Evolutionary conservation across 768 basidiomycete species (phyloP).

Genomic region (Auriculariales sp.): DNA sequence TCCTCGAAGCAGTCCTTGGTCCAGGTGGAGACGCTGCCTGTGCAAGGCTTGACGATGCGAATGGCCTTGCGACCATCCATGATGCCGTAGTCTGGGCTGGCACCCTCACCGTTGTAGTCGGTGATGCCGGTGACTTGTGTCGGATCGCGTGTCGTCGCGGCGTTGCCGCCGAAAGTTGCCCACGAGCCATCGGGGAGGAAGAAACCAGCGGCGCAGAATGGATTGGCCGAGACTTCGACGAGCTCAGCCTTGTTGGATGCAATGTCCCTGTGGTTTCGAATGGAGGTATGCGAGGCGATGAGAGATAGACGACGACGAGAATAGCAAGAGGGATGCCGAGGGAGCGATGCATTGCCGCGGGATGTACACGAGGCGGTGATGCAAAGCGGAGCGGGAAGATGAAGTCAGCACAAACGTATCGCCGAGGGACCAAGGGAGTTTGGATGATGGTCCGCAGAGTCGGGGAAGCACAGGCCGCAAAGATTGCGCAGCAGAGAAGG

Average conservation of each 20-base stretch:
- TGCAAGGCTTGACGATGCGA: slow-evolving; percentile 71
- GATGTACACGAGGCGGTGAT: too few species aligned
- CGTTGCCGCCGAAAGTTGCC: slow-evolving; percentile 64
- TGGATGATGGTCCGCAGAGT: background rate
- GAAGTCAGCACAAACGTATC: too few species aligned
- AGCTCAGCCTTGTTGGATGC: slow-evolving; percentile 37
- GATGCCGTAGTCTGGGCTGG: slow-evolving; percentile 58
- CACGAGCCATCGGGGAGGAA: slow-evolving; percentile 70
- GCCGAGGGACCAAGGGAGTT: too few species aligned
- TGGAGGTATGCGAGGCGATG: too few species aligned
- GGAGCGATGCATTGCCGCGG: too few species aligned
- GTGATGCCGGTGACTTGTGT: slow-evolving; percentile 36
- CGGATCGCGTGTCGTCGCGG: slow-evolving; percentile 57
- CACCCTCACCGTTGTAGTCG: slow-evolving; percentile 31
- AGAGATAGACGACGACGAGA: too few species aligned
- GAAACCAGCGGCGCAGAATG: slow-evolving; percentile 77
- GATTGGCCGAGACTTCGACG: slow-evolving; percentile 62
- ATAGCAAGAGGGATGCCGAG: too few species aligned
- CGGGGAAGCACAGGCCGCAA: background rate
- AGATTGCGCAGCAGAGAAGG: background rate
- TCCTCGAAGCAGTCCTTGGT: slow-evolving; percentile 54
- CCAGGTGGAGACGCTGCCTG: slow-evolving; percentile 24
- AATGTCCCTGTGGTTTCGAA: slow-evolving; percentile 39
- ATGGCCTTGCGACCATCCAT: slow-evolving; percentile 71
- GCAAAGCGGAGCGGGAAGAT: too few species aligned